Conservation (phyloP, 441 rosid species). For the Kokia cookei region DNA sequence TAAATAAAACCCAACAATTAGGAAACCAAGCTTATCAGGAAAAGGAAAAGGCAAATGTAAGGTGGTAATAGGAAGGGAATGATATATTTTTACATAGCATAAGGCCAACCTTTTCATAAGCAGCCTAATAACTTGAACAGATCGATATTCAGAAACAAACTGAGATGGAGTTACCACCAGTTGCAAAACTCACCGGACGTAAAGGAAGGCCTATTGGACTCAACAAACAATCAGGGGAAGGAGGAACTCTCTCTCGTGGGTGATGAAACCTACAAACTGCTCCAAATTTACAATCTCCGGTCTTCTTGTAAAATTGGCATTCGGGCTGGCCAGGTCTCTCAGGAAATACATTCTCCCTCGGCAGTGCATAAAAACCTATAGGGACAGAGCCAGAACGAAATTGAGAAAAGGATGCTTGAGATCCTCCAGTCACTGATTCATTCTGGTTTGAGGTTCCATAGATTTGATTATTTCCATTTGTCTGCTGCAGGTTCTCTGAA, state of each 20-base stretch:
- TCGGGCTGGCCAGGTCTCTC: conserved; percentile 98
- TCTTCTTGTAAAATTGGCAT: conserved; percentile 96
- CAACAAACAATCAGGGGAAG: conserved; percentile 86
- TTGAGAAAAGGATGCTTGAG: conserved; percentile 56
- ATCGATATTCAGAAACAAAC: background rate
- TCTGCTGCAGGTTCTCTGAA: conserved; percentile 63
- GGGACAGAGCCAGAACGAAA: conserved; percentile 55
- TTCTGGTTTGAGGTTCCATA: conserved; percentile 56
- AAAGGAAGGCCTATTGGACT: conserved; percentile 92
- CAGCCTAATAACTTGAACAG: background rate
- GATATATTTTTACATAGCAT: background rate
- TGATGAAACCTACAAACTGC: conserved; percentile 95
- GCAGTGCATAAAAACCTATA: conserved; percentile 63
- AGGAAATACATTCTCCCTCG: conserved; percentile 84
- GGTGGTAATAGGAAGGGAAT: background rate
- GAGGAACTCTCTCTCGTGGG: conserved; percentile 88
- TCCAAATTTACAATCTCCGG: conserved; percentile 98
- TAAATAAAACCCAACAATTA: background rate
- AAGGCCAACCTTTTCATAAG: background rate
- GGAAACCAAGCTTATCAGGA: background rate
- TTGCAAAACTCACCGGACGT: conserved; percentile 64
- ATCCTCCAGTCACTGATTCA: conserved; percentile 49
- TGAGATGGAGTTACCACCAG: background rate
- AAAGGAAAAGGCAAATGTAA: background rate
- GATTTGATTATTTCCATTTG: conserved; percentile 46